Evolutionary conservation across 2,329 filamentous ascomycete genomes (phyloP).

Genomic region (Calonectria pseudoreteaudii): DNA sequence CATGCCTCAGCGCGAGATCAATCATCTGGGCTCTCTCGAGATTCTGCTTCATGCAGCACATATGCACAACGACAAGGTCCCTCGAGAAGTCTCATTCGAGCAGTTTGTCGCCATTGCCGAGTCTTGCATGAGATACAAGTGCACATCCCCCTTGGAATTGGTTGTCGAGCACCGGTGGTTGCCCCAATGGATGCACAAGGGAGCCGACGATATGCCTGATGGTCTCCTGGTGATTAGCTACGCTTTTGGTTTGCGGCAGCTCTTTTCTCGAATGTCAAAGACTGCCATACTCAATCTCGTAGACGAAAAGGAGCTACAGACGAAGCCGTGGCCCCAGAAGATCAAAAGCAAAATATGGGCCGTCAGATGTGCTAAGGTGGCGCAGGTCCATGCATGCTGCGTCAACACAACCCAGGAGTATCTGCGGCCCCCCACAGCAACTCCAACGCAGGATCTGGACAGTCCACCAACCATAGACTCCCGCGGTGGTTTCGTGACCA

Average conservation of each 20-base stretch:
- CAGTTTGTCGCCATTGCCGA: slow-evolving; percentile 65
- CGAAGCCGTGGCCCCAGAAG: slow-evolving; percentile 59
- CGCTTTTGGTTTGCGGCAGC: slow-evolving; percentile 60
- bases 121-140: slow-evolving; percentile 61
- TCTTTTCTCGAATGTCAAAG: slow-evolving; percentile 64
- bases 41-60: slow-evolving; percentile 65
- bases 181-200: slow-evolving; percentile 62
- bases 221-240: slow-evolving; percentile 65
- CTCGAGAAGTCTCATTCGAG: slow-evolving; percentile 59
- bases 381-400: slow-evolving; percentile 62
- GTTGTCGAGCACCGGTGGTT: slow-evolving; percentile 65
- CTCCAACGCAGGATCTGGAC: slow-evolving; percentile 27
- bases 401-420: slow-evolving; percentile 59
- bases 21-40: slow-evolving; percentile 55
- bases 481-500: slow-evolving; percentile 28
- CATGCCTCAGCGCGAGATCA: slow-evolving; percentile 64
- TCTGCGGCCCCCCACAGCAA: slow-evolving; percentile 46
- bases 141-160: slow-evolving; percentile 63
- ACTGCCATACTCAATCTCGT: slow-evolving; percentile 59
- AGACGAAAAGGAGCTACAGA: slow-evolving; percentile 56
- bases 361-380: slow-evolving; percentile 61
- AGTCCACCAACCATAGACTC: slow-evolving; percentile 35
- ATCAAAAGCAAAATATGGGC: slow-evolving; percentile 63
- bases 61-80: slow-evolving; percentile 59
- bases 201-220: slow-evolving; percentile 61